Percentiles rank a stretch among this genome's conserved stretches.
These are phyloP conservation scores for Zygosaccharomyces siamensis DNA, from an alignment of 805 yeast genomes.

Conservation along the genomic window DNA sequence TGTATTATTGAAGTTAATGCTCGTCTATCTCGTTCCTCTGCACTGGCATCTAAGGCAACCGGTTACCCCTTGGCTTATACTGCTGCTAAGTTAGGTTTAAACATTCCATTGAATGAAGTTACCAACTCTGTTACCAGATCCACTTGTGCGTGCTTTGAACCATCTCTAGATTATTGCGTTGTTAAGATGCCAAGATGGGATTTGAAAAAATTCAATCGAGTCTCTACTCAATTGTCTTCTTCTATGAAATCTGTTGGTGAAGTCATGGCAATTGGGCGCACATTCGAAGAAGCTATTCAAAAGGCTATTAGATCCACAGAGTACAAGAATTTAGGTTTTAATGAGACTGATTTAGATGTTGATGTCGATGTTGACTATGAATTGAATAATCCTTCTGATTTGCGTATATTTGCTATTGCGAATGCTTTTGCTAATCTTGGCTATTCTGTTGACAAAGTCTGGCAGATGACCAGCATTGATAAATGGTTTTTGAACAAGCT, in stretches of 20 bases:
- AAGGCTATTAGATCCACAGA: constrained; percentile 92
- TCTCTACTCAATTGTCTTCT: constrained; percentile 78
- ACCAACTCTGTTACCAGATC: constrained; percentile 89
- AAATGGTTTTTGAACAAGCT: constrained; percentile 94
- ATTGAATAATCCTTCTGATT: constrained; percentile 95
- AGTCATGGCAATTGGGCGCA: constrained; percentile 96
- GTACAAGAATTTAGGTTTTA: constrained; percentile 92
- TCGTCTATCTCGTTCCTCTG: constrained; percentile 96
- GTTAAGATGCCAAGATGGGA: constrained; percentile 99
- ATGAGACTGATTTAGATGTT: constrained; percentile 79
- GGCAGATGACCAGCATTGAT: constrained; percentile 88
- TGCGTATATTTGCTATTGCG: constrained; percentile 93
- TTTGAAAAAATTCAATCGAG: constrained; percentile 90
- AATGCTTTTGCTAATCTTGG: constrained; percentile 79
- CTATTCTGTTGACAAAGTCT: constrained; percentile 86
- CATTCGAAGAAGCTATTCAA: constrained; percentile 96
- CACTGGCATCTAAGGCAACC: constrained; percentile 96
- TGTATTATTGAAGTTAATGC: constrained; percentile 98
- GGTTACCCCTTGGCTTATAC: constrained; percentile 98
- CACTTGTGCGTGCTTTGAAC: constrained; percentile 96
- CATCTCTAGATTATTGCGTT: constrained; percentile 93
- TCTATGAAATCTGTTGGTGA: constrained; percentile 99
- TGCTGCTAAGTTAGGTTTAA: constrained; percentile 93
- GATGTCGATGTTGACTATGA: constrained; percentile 91
- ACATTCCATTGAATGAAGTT: constrained; percentile 86